Evolutionary conservation across 2,329 filamentous ascomycete genomes (phyloP), one percentile per base, ranked within the genome.

Genomic region (Colletotrichum viniferum): DNA sequence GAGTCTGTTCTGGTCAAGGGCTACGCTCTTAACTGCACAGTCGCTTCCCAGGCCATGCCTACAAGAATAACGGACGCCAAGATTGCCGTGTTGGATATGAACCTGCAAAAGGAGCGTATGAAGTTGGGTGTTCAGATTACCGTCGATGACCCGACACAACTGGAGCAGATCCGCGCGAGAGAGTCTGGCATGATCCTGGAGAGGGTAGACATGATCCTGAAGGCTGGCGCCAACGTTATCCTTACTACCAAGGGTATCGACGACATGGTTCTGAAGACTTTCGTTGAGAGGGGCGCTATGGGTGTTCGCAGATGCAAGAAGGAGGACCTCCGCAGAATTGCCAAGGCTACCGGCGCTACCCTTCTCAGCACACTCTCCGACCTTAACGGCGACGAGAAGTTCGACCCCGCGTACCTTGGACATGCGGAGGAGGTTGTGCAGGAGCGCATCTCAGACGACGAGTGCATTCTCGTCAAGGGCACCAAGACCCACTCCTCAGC

Each of bases 221-320:
- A 98, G 89, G 93, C 97, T 14, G 97, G 97, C 74, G 97, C 97
- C 78, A 99, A 98, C 84, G 97, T 99, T 77, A 89, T 99, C 76
- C 88, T 99, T 78, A 99, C 97, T 8, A 99, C 97, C 77, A 99
- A 99, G 90, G 97, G 97, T 80, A 99, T 99, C 79, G 97, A 99
- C 82, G 97, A 99, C 81, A 89, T 99, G 83, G 95, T 95, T 80
- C 87, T 99, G 78, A 99, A 99, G 90, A 90, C 95, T 77, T 98
- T 99, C 83, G 89, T 99, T 73, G 97, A 99, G 89, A 94, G 92
- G 84, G 96, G 96, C 76, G 96, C 96, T 74, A 98, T 99, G 94
- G 97, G 94, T 69, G 96, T 99, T 66, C 92, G 97, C 82, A 91
- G 97, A 83, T 98, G 96, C 87, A 99, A 98, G 90, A 99, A 99